Conservation (phyloP, 2,329 filamentous ascomycete genomes). For the Epicoccum nigrum region DNA sequence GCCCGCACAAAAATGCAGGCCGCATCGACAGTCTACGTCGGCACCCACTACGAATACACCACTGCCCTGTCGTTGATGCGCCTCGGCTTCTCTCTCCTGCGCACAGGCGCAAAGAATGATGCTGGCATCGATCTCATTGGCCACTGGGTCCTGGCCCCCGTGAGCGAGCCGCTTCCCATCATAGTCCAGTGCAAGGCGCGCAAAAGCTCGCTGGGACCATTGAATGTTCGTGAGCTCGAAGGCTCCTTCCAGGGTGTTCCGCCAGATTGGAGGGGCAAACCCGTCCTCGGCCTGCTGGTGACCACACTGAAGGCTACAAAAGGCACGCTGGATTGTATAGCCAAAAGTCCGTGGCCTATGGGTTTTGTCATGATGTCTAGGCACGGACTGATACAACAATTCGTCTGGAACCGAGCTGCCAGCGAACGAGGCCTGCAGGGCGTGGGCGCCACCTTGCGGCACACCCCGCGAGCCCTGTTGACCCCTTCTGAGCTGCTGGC, state of each 20-base stretch:
- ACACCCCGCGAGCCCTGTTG: constrained; percentile 31
- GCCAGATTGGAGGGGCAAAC: constrained; percentile 69
- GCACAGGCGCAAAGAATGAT: constrained; percentile 71
- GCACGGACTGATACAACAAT: constrained; percentile 67
- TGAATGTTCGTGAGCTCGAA: constrained; percentile 74
- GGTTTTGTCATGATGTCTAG: constrained; percentile 69
- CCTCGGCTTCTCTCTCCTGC: constrained; percentile 68
- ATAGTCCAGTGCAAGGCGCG: constrained; percentile 74
- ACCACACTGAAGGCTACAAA: constrained; percentile 73
- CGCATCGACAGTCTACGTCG: constrained; percentile 67
- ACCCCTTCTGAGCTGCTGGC: constrained; percentile 14
- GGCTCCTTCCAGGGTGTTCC: constrained; percentile 79
- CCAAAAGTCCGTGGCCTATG: constrained; percentile 71
- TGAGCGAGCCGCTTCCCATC: constrained; percentile 49
- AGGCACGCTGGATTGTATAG: constrained; percentile 76
- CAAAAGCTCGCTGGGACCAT: constrained; percentile 57
- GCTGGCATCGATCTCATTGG: constrained; percentile 77
- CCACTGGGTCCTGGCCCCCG: constrained; percentile 63
- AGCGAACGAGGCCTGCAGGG: constrained; percentile 68
- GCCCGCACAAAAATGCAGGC: constrained; percentile 61
- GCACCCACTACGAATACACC: constrained; percentile 80
- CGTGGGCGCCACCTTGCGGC: constrained; percentile 44
- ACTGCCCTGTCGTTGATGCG: constrained; percentile 61
- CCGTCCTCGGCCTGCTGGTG: constrained; percentile 72
- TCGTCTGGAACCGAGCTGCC: constrained; percentile 74